A percentile compares a stretch with the other conserved stretches of the same genome.
Conservation (phyloP, 768 basidiomycete genomes). For the Suillus paluster region DNA sequence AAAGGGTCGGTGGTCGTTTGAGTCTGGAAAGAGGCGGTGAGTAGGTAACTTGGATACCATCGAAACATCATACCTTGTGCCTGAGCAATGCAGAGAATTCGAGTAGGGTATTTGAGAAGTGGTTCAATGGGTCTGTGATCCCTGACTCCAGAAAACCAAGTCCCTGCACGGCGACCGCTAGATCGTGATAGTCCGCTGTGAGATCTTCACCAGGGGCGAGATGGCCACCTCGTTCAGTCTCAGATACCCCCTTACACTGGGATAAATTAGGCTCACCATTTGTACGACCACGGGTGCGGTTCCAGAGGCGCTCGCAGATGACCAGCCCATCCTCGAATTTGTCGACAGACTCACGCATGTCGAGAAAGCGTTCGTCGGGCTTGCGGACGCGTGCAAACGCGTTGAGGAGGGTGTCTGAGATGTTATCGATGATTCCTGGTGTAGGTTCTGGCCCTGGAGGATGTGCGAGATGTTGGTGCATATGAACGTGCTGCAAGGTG, state of each 20-base stretch:
- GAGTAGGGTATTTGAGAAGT: slow-evolving; percentile 94
- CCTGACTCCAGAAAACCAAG: slow-evolving; percentile 98
- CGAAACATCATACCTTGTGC: slow-evolving; percentile 62
- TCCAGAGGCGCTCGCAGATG: slow-evolving; percentile 81
- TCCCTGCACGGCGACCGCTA: slow-evolving; percentile 95
- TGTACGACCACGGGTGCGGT: slow-evolving; percentile 75
- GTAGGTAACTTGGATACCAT: slow-evolving; percentile 3
- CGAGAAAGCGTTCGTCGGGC: slow-evolving; percentile 93
- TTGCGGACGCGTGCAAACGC: slow-evolving; percentile 96
- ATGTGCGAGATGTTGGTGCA: slow-evolving; percentile 95
- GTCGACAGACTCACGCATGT: slow-evolving; percentile 91
- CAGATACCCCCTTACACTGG: slow-evolving; percentile 53
- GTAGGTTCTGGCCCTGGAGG: slow-evolving; percentile 84
- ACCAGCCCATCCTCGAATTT: slow-evolving; percentile 95
- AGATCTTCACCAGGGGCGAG: slow-evolving; percentile 90
- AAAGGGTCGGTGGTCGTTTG: slow-evolving; percentile 92
- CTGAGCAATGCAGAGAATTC: slow-evolving; percentile 92
- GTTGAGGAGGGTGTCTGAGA: slow-evolving; percentile 95
- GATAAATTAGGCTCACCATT: slow-evolving; percentile 69
- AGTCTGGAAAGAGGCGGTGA: slow-evolving; percentile 51
- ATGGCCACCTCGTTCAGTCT: slow-evolving; percentile 86
- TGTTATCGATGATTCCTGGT: slow-evolving; percentile 86
- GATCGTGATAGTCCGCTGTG: slow-evolving; percentile 94
- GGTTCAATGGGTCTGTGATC: slow-evolving; percentile 96
- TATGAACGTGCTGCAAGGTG: slow-evolving; percentile 79